A percentile compares a stretch with the other conserved stretches of the same genome.
These are phyloP conservation scores for Carallia brachiata DNA, from an alignment of 345 rosid species.

Conservation along the genomic window DNA sequence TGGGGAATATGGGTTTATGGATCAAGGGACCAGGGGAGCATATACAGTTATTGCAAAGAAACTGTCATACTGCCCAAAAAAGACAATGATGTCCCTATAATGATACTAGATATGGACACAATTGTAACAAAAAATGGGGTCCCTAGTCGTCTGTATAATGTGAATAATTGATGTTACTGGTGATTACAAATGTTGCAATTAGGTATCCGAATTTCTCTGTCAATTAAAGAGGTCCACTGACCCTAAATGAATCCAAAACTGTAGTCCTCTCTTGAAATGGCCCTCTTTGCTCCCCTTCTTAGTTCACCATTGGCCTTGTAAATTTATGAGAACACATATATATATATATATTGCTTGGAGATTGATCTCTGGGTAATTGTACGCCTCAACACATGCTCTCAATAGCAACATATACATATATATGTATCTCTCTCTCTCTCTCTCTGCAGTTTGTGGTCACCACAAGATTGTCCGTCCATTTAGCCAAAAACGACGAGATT, in stretches of 20 bases:
- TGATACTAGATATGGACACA: slow-evolving; percentile 14
- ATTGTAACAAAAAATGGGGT: slow-evolving; percentile 22
- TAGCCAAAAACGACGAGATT: too few species aligned
- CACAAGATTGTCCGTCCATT: too few species aligned
- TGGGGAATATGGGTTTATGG: too few species aligned
- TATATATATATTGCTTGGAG: too few species aligned
- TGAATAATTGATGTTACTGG: slow-evolving; percentile 34
- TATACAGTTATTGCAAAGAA: too few species aligned
- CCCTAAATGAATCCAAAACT: slow-evolving; percentile 1
- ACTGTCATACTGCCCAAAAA: background rate
- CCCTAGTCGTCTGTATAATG: background rate
- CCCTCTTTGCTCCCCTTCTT: background rate
- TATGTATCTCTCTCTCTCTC: too few species aligned
- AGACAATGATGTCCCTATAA: slow-evolving; percentile 17
- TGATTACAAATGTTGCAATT: slow-evolving; percentile 15
- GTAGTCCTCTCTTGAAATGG: background rate
- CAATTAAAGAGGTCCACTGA: background rate
- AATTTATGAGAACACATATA: too few species aligned
- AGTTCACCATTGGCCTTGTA: background rate
- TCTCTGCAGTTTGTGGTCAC: too few species aligned
- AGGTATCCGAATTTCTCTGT: slow-evolving; percentile 22
- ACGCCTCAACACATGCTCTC: too few species aligned
- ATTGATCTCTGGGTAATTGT: too few species aligned
- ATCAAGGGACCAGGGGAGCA: too few species aligned
- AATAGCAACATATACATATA: too few species aligned